Percentiles rank a stretch among this genome's conserved stretches.
Conservation (phyloP, 83 land plant species). For the Picea abies region DNA sequence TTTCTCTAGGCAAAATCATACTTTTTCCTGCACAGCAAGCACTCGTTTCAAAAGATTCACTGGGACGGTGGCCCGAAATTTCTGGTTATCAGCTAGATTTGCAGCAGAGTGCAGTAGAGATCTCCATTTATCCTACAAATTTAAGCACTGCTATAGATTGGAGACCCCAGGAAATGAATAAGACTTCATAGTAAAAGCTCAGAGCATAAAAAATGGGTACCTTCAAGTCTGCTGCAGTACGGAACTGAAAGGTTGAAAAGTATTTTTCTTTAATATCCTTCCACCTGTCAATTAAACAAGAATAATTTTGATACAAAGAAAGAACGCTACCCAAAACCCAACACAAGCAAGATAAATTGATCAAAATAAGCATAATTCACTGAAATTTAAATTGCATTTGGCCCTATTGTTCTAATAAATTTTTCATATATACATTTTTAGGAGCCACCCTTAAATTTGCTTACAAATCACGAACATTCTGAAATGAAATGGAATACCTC, state of each 20-base stretch:
- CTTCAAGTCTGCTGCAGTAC: constrained; percentile 14
- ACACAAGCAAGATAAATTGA: neutral
- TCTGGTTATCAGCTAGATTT: neutral
- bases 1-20: neutral
- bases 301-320: neutral
- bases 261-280: neutral
- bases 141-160: neutral
- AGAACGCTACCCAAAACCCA: neutral
- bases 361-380: too few species aligned
- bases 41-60: neutral
- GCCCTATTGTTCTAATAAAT: neutral
- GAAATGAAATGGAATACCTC: neutral
- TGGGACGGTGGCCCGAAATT: neutral
- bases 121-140: constrained; percentile 10
- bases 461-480: too few species aligned
- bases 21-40: neutral
- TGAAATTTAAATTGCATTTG: neutral
- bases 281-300: neutral
- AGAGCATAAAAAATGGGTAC: neutral
- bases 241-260: neutral
- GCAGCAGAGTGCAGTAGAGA: constrained; percentile 6
- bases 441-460: too few species aligned
- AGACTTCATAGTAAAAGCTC: neutral
- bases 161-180: neutral
- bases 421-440: neutral